Percentiles rank a stretch among this genome's conserved stretches.
Conservation (phyloP, 192 early-diverging fungal species). For the Pilobolus umbonatus region DNA sequence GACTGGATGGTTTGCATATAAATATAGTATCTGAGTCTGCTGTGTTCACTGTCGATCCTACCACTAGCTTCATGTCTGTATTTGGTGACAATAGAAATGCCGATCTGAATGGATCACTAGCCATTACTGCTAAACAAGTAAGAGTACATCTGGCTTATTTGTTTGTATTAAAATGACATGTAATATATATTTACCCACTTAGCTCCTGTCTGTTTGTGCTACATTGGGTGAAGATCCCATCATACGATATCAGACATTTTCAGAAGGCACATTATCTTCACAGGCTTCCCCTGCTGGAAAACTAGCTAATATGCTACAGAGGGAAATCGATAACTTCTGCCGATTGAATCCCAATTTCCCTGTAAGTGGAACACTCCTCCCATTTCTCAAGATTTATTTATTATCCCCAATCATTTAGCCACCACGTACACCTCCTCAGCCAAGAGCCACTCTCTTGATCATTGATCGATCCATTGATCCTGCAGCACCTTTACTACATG, state of each 20-base stretch:
- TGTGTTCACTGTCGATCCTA: conserved; percentile 65
- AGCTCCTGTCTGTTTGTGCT: conserved; percentile 84
- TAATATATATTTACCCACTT: neutral
- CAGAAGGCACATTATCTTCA: conserved; percentile 45
- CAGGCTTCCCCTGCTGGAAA: conserved; percentile 47
- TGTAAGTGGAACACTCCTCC: conserved; percentile 28
- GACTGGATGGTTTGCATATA: neutral
- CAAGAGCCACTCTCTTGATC: conserved; percentile 81
- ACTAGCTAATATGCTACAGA: conserved; percentile 75
- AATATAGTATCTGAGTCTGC: conserved; percentile 28
- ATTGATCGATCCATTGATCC: conserved; percentile 89
- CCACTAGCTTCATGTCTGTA: conserved; percentile 57
- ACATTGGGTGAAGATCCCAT: conserved; percentile 88
- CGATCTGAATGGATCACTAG: neutral
- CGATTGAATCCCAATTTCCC: conserved; percentile 60
- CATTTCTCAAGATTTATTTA: too few relatives aligned
- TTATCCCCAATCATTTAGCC: conserved; percentile 28
- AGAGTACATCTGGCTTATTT: neutral
- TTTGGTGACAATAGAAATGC: conserved; percentile 52
- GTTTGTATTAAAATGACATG: conserved; percentile 1
- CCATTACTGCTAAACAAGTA: conserved; percentile 19
- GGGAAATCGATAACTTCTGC: conserved; percentile 76
- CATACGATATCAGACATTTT: conserved; percentile 83
- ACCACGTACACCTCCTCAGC: conserved; percentile 35
- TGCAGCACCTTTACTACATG: conserved; percentile 87